Evolutionary conservation across 257 asterid genomes (phyloP), one percentile per base, ranked within the genome.

Genomic region (Nicotiana undulata): DNA sequence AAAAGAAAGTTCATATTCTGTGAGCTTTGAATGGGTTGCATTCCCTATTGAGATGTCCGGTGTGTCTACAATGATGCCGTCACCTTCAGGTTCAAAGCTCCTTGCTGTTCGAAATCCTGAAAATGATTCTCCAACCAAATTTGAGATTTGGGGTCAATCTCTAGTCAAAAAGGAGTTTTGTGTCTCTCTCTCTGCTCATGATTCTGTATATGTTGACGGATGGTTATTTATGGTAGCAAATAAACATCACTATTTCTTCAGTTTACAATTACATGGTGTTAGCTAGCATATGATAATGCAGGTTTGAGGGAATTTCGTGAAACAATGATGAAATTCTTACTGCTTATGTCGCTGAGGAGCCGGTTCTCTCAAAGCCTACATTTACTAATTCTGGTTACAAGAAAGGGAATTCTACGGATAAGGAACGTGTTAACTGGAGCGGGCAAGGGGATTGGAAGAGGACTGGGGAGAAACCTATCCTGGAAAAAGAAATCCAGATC

Each of bases 291-390:
- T 68, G 63, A 34, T 77, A 81, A 82, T 79, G 86, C 60, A 95
- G 98, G 98, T 95, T 95, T 59, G 98, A 93, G 89, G 98, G 98
- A 66, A 88, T 93, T 81, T 92, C 98, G 2, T 95, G 98, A 97
- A 89, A 93, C 88, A 82, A 85, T 12, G 94, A 95, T 76, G 98
- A 93, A 92, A 91, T 88, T 51, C 58, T 79, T 67, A 82, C 90
- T 82, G 95, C 98, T 70, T 95, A 92, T 89, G 92, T 89, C 85
- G 97, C 97, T 56, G 98, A 93, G 89, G 97, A 95, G 75, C 93
- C 95, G 31, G 92, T 85, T 63, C 90, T 84, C 17, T 81, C 85
- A 51, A 92, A 91, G 85, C 99, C 97, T 32, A 87, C 92, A 65
- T 93, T 93, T 82, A 90, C 84, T 63, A 64, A 61, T 67, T 79